Evolutionary conservation across 768 basidiomycete genomes (phyloP).

Genomic region (Pisolithus sp.): DNA sequence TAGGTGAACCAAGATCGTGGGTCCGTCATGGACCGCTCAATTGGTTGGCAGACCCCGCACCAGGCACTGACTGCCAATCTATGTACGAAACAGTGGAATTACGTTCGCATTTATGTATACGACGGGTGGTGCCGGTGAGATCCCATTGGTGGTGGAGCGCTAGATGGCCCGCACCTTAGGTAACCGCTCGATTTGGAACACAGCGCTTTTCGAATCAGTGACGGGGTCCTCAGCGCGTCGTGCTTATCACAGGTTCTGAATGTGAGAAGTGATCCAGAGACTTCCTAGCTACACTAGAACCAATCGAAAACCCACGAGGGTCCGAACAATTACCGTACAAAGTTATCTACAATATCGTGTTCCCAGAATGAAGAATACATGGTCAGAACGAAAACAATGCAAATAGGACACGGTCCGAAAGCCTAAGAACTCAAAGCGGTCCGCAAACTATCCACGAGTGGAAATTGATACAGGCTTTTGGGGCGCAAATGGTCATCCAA

Average conservation of each 20-base stretch:
- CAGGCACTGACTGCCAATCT: too few relatives aligned
- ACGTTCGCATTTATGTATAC: too few relatives aligned
- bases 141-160: slow-evolving; percentile 34
- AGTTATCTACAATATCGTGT: slow-evolving; percentile 29
- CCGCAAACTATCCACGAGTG: slow-evolving; percentile 24
- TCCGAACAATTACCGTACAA: slow-evolving; percentile 19
- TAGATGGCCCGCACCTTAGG: slow-evolving; percentile 84
- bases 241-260: slow-evolving; percentile 57
- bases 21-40: slow-evolving; percentile 42
- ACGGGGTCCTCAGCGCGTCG: slow-evolving; percentile 41
- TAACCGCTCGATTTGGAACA: slow-evolving; percentile 64
- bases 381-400: slow-evolving; percentile 11
- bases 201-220: slow-evolving; percentile 79
- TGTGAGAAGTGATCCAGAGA: slow-evolving; percentile 60
- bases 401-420: slow-evolving; percentile 12
- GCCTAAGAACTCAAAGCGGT: slow-evolving; percentile 14
- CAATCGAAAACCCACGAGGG: slow-evolving; percentile 26
- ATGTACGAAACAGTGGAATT: too few relatives aligned
- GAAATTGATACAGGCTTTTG: slow-evolving; percentile 10
- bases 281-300: slow-evolving; percentile 42
- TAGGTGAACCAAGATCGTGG: too few relatives aligned
- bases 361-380: slow-evolving; percentile 14
- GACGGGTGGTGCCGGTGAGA: too few relatives aligned
- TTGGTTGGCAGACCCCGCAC: slow-evolving; percentile 64
- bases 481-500: slow-evolving; percentile 9